These are phyloP conservation scores for Cryptosporidium sp. DNA, from an alignment of 169 alveolate genomes.

Conservation along the genomic window DNA sequence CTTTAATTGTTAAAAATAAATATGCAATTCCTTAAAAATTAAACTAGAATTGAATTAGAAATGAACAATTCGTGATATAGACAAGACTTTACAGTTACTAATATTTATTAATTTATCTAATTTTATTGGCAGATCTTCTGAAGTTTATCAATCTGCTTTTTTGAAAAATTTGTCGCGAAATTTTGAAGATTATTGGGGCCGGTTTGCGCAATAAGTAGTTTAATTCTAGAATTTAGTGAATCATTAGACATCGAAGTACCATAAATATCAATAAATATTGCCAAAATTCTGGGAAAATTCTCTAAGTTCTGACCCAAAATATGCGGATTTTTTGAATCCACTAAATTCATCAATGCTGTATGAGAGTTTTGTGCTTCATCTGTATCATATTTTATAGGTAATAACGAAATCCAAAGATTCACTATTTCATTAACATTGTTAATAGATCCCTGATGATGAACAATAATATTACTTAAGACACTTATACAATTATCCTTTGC, in stretches of 20 bases:
- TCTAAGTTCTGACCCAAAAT: constrained; percentile 84
- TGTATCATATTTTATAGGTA: constrained; percentile 67
- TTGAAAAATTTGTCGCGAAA: constrained; percentile 47
- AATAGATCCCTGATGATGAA: constrained; percentile 38
- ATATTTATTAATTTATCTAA: neutral
- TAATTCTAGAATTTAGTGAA: constrained; percentile 83
- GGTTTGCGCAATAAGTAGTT: constrained; percentile 49
- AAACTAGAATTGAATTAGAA: too few species aligned
- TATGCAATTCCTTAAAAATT: neutral
- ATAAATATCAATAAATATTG: constrained; percentile 84
- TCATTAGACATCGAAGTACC: constrained; percentile 86
- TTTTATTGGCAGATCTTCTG: constrained; percentile 33
- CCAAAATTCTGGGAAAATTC: constrained; percentile 82
- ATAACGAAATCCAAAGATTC: constrained; percentile 48
- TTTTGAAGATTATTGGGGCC: constrained; percentile 51
- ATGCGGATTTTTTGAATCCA: constrained; percentile 80
- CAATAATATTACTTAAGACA: constrained; percentile 29
- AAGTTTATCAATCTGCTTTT: constrained; percentile 63
- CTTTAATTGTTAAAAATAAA: neutral
- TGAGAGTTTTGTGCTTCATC: constrained; percentile 74
- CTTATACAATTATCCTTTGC: constrained; percentile 65
- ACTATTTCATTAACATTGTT: constrained; percentile 25
- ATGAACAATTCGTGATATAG: neutral
- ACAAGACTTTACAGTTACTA: neutral
- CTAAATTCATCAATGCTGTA: constrained; percentile 55